Evolutionary conservation across 192 early-diverging fungal genomes (phyloP), one percentile per base, ranked within the genome.

Genomic region (Pecoramyces ruminantium): DNA sequence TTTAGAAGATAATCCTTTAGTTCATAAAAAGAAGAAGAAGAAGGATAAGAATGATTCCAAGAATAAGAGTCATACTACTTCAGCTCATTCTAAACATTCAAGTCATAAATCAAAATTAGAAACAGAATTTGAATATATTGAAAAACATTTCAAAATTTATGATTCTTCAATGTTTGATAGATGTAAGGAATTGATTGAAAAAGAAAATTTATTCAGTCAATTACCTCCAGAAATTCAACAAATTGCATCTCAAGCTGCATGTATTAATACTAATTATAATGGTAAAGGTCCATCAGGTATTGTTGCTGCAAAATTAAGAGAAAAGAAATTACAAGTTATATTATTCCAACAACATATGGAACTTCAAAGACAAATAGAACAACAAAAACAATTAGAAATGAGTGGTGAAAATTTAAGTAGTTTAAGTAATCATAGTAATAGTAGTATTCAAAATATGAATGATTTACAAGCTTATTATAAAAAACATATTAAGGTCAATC

Each of bases 1-100:
- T 40, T 87, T 99, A n/a, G 96, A 99, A 83, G 97, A 97, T 30
- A 96, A 97, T 78, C 97, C 96, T 0, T 89, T 99, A 27, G 92
- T 94, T 34, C 92, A 90, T 29, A 93, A 91, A 81, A 92, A 91
- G 51, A 88, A 90, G 17, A 89, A 89, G 83, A 90, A 86, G 51
- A 67, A 67, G 25, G 51, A 67, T 25, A 67, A 67, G 25, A 67
- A 67, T 67, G 51, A 67, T 25, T 67, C 51, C 4, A 67, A 67
- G n/a, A 18, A 67, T 25, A 67, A 67, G 9, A 67, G 51, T 67
- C 51, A 67, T n/a, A 67, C 2, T 67, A 67, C 2, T 67, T 67
- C 51, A n/a, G 8, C 11, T n/a, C 51, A 67, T 67, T 67, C 51
- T 25, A 67, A 67, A n/a, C 51, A 67, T 67, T 25, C 51, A 5